Base-by-base conservation (phyloP, 2,329 filamentous ascomycete genomes). In the Talaromyces marneffei region DNA sequence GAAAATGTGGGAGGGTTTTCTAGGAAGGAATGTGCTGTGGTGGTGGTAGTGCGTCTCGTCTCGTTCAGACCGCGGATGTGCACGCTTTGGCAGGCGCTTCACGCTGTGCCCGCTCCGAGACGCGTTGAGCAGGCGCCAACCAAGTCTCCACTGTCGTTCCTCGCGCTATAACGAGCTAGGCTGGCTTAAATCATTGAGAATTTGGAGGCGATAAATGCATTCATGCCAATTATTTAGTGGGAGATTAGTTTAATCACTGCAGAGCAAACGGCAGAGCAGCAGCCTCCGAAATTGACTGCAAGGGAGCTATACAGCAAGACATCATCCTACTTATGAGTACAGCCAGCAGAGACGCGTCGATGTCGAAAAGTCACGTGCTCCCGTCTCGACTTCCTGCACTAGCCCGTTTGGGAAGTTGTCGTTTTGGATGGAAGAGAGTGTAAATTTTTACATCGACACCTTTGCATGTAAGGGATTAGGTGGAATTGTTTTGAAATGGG, bases 101-200 rank as follows among this genome's bases (percentile, higher is more conserved):
- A 63, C 61, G 61, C 61, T 59, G 54, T 60, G 61, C 57, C 61
- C 61, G 50, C 61, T 58, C 61, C 57, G 61, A 63, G 61, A 63
- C 61, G 61, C 61, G 61, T 63, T 63, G 57, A 57, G 35, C 50
- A 62, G 60, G 52, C 59, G 59, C 59, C 60, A 62, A 57, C 54
- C 31, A 27, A 48, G 37, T 40, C 60, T 57, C 61, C 61, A 63
- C 61, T 57, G 61, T 29, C 52, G 31, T 35, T 54, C 46, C 42
- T 62, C 56, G 57, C 61, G 61, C 61, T 55, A 62, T 58, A 33
- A 42, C 58, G 46, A 31, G 33, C 44, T 18, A n/a, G 40, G 14
- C 29, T 25, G 31, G 20, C n/a, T 23, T 58, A 35, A 29, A 25
- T 7, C 29, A 58, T 39, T 29, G 42, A 16, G 20, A 52, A 52